Conservation (phyloP, 176 grass and related monocot species). For the bread wheat (Triticum aestivum) region DNA sequence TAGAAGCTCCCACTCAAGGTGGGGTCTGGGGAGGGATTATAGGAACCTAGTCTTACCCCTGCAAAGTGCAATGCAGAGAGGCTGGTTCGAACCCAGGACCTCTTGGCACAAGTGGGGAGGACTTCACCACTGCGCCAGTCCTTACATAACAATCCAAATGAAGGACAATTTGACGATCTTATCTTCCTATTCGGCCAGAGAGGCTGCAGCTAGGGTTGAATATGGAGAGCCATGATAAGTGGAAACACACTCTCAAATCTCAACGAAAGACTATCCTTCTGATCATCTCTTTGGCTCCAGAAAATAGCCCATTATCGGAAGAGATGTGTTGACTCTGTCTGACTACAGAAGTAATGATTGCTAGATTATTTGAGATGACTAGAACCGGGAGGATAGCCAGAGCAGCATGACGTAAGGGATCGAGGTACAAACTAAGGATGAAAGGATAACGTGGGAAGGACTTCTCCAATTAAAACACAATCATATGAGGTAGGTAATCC, state of each 20-base stretch:
- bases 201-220: background rate
- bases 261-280: background rate
- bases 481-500: background rate
- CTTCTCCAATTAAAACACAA: background rate
- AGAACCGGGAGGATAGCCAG: background rate
- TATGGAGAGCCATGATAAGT: background rate
- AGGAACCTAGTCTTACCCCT: too few species aligned
- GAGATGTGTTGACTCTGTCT: background rate
- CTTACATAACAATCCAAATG: background rate
- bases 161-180: background rate
- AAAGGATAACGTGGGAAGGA: background rate
- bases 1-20: too few species aligned
- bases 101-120: too few species aligned
- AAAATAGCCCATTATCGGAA: background rate
- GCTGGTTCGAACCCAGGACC: too few species aligned
- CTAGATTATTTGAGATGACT: background rate
- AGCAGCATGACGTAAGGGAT: background rate
- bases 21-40: too few species aligned
- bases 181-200: background rate
- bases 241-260: background rate
- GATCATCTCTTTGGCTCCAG: background rate
- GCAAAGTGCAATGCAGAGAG: too few species aligned
- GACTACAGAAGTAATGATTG: background rate
- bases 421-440: background rate
- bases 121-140: too few species aligned